Evolutionary conservation across 345 rosid genomes (phyloP).

Genomic region (Sapria himalayana): DNA sequence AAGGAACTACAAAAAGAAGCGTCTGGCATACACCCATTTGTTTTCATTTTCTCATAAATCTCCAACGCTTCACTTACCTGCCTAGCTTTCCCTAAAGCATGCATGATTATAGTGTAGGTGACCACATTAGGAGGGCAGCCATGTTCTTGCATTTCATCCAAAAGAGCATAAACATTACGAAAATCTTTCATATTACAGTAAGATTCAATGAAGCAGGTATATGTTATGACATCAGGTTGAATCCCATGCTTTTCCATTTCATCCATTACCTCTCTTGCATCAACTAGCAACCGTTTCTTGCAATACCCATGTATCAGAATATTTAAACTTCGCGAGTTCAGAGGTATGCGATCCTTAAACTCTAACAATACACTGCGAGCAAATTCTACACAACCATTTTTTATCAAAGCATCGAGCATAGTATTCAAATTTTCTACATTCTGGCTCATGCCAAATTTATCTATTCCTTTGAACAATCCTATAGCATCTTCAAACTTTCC

Average conservation of each 20-base stretch:
- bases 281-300: conserved; percentile 37
- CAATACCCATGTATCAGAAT: conserved; percentile 65
- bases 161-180: conserved; percentile 27
- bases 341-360: conserved; percentile 19
- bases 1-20: conserved; percentile 43
- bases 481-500: conserved; percentile 34
- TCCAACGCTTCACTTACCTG: conserved; percentile 42
- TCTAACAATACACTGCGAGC: conserved; percentile 28
- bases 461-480: conserved; percentile 33
- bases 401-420: conserved; percentile 64
- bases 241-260: conserved; percentile 33
- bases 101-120: conserved; percentile 53
- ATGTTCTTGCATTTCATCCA: conserved; percentile 46
- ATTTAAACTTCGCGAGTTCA: conserved; percentile 23
- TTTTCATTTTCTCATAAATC: conserved; percentile 56
- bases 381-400: conserved; percentile 44
- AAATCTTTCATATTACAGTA: conserved; percentile 54
- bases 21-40: conserved; percentile 39
- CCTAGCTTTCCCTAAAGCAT: conserved; percentile 48
- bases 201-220: conserved; percentile 47
- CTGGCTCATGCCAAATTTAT: conserved; percentile 27
- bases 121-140: conserved; percentile 38
- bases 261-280: conserved; percentile 32
- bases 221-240: conserved; percentile 34
- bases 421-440: conserved; percentile 29